Evolutionary conservation across 371 early-diverging fungal genomes (phyloP), one percentile per base, ranked within the genome.

Genomic region (Actinomortierella ambigua): DNA sequence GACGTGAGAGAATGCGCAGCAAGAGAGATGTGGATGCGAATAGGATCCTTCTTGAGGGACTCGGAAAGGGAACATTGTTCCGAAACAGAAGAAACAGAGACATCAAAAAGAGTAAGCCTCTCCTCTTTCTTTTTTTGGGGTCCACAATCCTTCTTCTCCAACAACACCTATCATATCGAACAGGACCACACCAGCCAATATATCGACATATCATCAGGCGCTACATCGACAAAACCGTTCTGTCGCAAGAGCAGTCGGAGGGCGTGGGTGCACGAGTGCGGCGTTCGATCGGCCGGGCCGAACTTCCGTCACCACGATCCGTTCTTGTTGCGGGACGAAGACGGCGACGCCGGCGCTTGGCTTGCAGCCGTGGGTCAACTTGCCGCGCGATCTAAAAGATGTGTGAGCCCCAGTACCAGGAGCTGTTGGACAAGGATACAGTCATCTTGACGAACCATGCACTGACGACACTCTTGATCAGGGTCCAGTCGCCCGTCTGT

Each of bases 241-340:
- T 51, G n/a, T 59, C 59, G 15, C 15, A 40, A 44, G 59, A 59
- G 27, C 71, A 57, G 53, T 41, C 65, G 5, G 71, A 70, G 41
- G 65, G 65, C 14, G 65, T 53, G 9, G 71, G 65, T 17, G 61
- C 71, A 14, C 53, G 55, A 67, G 92, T 94, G 14, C 84, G 88
- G 40, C 83, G 95, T 11, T 78, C 82, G 24, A 89, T 94, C 55
- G 93, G 93, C 28, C 82, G 81, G 1, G 66, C 59, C n/a, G 71
- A 81, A n/a, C 17, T 79, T 90, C 20, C 79, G 88, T 26, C 84
- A 87, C 66, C 81, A 91, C 24, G 95, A 94, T 68, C 94, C 93
- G 1, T 93, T 94, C 78, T 79, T 94, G n/a, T 87, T 93, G 92
- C 82, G 92, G 23, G 93, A 94, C 73, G 90, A 91, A 27, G 0